Conservation (phyloP, 345 rosid genomes). For the Draba incana region DNA sequence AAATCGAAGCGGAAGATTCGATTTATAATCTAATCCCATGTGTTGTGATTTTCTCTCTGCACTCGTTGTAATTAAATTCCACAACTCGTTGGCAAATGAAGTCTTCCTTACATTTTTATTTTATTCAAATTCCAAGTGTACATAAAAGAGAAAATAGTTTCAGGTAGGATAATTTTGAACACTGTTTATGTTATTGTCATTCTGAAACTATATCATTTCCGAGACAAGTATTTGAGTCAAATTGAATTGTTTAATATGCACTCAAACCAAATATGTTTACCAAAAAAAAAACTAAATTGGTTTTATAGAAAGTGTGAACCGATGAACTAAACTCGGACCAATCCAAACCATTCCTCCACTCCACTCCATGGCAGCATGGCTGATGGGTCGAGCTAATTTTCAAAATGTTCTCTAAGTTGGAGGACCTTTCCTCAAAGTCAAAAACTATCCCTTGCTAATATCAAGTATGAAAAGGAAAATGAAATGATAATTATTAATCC, state of each 20-base stretch:
- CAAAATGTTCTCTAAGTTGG: neutral
- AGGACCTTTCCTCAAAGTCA: constrained; percentile 10
- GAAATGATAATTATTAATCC: neutral
- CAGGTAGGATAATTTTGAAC: neutral
- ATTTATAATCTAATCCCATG: too few relatives aligned
- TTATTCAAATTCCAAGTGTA: neutral
- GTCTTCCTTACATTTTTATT: neutral
- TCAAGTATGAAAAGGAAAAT: neutral
- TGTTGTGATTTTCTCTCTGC: too few relatives aligned
- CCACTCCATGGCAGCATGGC: neutral
- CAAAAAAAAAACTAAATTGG: neutral
- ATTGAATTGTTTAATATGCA: neutral
- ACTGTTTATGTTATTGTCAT: neutral
- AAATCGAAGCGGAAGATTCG: too few relatives aligned
- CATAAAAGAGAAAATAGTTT: neutral
- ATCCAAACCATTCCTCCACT: neutral
- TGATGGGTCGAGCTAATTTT: neutral
- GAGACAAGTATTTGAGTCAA: neutral
- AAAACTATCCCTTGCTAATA: neutral
- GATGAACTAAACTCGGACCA: neutral
- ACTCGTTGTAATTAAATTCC: too few relatives aligned
- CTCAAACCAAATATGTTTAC: neutral
- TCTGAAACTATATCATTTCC: neutral
- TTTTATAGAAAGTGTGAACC: neutral
- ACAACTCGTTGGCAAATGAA: neutral